phyloP scores from a whole-genome alignment of 768 basidiomycete species.

The Candolleomyces efflorescens region DNA sequence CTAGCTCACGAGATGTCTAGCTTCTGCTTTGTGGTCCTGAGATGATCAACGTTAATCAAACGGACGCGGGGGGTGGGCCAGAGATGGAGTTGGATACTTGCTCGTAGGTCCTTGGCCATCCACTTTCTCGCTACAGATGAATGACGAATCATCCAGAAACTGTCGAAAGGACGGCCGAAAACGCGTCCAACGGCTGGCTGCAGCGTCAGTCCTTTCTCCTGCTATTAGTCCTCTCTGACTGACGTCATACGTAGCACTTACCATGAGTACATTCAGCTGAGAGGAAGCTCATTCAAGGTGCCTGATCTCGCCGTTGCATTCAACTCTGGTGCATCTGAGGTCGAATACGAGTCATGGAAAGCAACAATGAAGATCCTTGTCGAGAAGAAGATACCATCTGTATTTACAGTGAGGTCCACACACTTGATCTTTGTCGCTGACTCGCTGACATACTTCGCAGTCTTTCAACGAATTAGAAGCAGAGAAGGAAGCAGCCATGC shows the following conservation, averaged over 20 bases:
- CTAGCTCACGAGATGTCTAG: slow-evolving; percentile 7
- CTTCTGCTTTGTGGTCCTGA: slow-evolving; percentile 23
- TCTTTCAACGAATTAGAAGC: slow-evolving; percentile 30
- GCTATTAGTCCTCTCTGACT: background rate
- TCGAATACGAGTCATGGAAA: slow-evolving; percentile 18
- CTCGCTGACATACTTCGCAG: slow-evolving; percentile 12
- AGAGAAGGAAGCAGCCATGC: slow-evolving; percentile 19
- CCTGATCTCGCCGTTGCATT: slow-evolving; percentile 35
- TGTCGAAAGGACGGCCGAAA: slow-evolving; percentile 21
- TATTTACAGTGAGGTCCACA: slow-evolving; percentile 27
- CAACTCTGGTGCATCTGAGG: slow-evolving; percentile 28
- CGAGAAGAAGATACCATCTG: slow-evolving; percentile 21
- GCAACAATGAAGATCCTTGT: slow-evolving; percentile 21
- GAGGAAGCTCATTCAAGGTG: slow-evolving; percentile 14
- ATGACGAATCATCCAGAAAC: slow-evolving; percentile 13
- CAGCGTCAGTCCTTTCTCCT: slow-evolving; percentile 16
- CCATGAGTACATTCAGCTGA: slow-evolving; percentile 19
- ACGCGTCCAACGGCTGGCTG: slow-evolving; percentile 18
- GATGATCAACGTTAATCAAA: slow-evolving; percentile 5
- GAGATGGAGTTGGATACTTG: slow-evolving; percentile 26
- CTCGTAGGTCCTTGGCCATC: slow-evolving; percentile 18
- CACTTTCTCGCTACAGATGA: background rate
- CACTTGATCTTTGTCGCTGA: background rate
- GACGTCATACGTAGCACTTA: slow-evolving; percentile 24
- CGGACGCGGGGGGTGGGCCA: slow-evolving; percentile 1